Percentiles rank a stretch among this genome's conserved stretches.
Evolutionary conservation across 2,329 filamentous ascomycete species (phyloP).

Genomic region (Pseudopyrenochaeta lycopersici): DNA sequence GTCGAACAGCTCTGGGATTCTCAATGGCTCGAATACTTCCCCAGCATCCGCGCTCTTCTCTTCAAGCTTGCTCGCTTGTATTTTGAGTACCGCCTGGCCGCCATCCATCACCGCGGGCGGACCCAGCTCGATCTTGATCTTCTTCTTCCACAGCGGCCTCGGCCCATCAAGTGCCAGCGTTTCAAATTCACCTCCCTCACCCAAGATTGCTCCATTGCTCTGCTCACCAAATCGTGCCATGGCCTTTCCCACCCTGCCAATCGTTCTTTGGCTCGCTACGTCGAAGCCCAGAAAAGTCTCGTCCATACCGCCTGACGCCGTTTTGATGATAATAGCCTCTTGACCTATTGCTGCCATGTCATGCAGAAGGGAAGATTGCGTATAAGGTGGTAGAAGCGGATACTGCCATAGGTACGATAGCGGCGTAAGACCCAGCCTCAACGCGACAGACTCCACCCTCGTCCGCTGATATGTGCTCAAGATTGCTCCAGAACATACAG

Average conservation of each 20-base stretch:
- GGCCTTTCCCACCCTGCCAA: constrained; percentile 60
- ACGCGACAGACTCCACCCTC: constrained; percentile 88
- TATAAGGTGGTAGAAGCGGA: constrained; percentile 70
- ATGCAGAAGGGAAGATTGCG: constrained; percentile 67
- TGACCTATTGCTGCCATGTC: constrained; percentile 83
- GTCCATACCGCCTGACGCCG: constrained; percentile 88
- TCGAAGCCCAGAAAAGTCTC: constrained; percentile 82
- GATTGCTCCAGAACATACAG: constrained; percentile 89
- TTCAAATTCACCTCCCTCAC: constrained; percentile 96
- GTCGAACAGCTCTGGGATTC: constrained; percentile 74
- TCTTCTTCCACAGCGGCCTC: constrained; percentile 72
- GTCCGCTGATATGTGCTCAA: constrained; percentile 96
- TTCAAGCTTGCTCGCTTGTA: constrained; percentile 66
- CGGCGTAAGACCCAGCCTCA: constrained; percentile 82
- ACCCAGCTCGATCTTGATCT: constrained; percentile 69
- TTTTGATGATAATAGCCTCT: constrained; percentile 93
- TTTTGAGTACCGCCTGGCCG: constrained; percentile 76
- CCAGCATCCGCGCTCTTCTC: constrained; percentile 48
- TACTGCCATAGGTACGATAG: constrained; percentile 95
- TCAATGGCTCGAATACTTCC: constrained; percentile 47
- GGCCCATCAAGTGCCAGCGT: constrained; percentile 89
- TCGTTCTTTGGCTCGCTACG: constrained; percentile 67
- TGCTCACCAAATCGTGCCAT: constrained; percentile 73
- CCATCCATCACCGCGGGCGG: constrained; percentile 71
- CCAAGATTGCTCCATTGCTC: constrained; percentile 76